A percentile compares a stretch with the other conserved stretches of the same genome.
Conservation (phyloP, 169 alveolate species). For the Plasmodium coatneyi region DNA sequence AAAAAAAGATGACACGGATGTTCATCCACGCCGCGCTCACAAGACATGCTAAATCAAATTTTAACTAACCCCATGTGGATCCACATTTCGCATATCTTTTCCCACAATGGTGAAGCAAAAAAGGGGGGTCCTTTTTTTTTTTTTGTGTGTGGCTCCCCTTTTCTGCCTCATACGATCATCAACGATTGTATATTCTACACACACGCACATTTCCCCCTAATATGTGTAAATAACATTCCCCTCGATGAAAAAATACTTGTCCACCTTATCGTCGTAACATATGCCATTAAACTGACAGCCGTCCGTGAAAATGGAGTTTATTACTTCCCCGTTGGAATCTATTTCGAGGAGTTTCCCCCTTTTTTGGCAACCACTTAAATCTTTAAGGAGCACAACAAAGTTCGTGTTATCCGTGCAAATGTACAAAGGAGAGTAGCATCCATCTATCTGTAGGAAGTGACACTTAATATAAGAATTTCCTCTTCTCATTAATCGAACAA, state of each 20-base stretch:
- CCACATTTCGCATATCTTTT: neutral
- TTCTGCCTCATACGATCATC: neutral
- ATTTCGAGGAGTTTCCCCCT: conserved; percentile 61
- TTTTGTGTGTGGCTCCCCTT: neutral
- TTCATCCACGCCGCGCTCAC: neutral
- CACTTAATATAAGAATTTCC: conserved; percentile 60
- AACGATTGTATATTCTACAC: neutral
- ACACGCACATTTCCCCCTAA: neutral
- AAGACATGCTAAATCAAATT: neutral
- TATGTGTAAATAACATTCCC: conserved; percentile 52
- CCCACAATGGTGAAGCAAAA: neutral
- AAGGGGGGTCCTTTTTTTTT: neutral
- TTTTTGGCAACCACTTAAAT: conserved; percentile 61
- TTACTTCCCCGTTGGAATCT: conserved; percentile 43
- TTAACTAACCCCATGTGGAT: neutral
- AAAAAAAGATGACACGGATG: neutral
- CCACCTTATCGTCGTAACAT: conserved; percentile 49
- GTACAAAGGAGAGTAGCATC: conserved; percentile 60
- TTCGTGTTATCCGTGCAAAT: conserved; percentile 61
- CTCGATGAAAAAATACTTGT: conserved; percentile 57
- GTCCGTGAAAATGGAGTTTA: conserved; percentile 41
- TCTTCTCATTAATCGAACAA: conserved; percentile 41
- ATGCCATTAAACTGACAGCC: conserved; percentile 72
- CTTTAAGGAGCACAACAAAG: conserved; percentile 56
- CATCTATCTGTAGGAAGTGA: conserved; percentile 35